These are phyloP conservation scores for Apiospora marii DNA, from an alignment of 2,329 filamentous ascomycete species.

Conservation along the genomic window DNA sequence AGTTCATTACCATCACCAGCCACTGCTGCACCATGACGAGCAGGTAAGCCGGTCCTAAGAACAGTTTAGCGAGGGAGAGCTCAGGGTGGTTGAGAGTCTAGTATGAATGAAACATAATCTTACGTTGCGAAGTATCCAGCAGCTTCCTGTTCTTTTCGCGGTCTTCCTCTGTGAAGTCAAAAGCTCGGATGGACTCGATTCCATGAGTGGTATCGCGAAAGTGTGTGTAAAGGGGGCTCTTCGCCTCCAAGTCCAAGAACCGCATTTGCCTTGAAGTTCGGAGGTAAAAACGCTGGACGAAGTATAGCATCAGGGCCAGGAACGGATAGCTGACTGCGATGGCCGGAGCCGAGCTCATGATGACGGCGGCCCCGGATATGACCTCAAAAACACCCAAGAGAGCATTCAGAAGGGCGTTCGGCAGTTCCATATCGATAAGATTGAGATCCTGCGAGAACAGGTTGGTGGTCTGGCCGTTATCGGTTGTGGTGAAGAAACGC, in stretches of 20 bases:
- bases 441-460: slow-evolving; percentile 55
- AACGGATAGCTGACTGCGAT: slow-evolving; percentile 60
- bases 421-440: slow-evolving; percentile 50
- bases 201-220: slow-evolving; percentile 58
- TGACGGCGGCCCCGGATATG: slow-evolving; percentile 56
- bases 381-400: slow-evolving; percentile 34
- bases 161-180: slow-evolving; percentile 54
- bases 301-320: slow-evolving; percentile 53
- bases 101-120: not conserved
- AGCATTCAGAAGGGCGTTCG: slow-evolving; percentile 43
- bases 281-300: slow-evolving; percentile 65
- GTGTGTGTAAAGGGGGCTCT: slow-evolving; percentile 61
- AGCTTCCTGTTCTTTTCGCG: slow-evolving; percentile 51
- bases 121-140: slow-evolving; percentile 54
- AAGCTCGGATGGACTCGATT: slow-evolving; percentile 57
- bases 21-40: slow-evolving; percentile 56
- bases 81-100: not conserved
- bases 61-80: not conserved
- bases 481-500: slow-evolving; percentile 50
- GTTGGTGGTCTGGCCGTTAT: slow-evolving; percentile 51
- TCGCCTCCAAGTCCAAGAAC: slow-evolving; percentile 67
- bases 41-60: slow-evolving; percentile 55
- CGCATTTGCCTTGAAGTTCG: slow-evolving; percentile 67
- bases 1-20: slow-evolving; percentile 30
- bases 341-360: slow-evolving; percentile 52